Base-by-base conservation (phyloP, 306 rosid species). In the Ceratonia siliqua region DNA sequence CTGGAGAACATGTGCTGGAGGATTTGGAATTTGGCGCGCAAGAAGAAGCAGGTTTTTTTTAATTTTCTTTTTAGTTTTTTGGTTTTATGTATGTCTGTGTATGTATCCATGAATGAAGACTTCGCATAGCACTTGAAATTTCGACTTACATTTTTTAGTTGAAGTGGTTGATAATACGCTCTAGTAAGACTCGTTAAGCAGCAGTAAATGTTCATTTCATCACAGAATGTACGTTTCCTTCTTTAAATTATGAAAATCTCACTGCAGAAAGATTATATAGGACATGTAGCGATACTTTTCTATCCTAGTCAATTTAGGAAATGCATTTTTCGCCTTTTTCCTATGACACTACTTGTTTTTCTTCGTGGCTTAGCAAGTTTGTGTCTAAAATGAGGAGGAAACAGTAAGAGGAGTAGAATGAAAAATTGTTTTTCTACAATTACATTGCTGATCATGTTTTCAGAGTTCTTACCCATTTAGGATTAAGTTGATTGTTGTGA, bases 1-100 rank as follows among this genome's bases (percentile, higher is more conserved):
- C 76, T 93, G 91, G 98, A 93, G 82, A 93, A 93, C 83, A 84
- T 93, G 93, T 91, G 98, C 67, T 93, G 98, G 98, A 87, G 98
- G 84, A 93, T 93, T 85, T 93, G 98, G 98, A 93, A 93, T 77
- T 87, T 93, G 57, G 98, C 98, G 81, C 95, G 97, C 56, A 96
- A 89, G 85, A 93, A 89, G 85, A 93, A 93, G 81, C 98, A 91
- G 96, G 96, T 49, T 49, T 22, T 17, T 42, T 1, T 15, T 13
- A 14, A 11, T 21, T 0, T 8, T 46, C 5, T 13, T 12, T 62
- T 49, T n/a, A n/a, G n/a, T n/a, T n/a, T n/a, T n/a, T n/a, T n/a
- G n/a, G n/a, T 42, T 49, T 5, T 14, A 2, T 9, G 21, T 46
- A 49, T 15, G 1, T 6, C 55, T 14, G 52, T 45, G 20, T 45